Conservation (phyloP, 2,329 filamentous ascomycete species). For the Colletotrichum theobromicola region DNA sequence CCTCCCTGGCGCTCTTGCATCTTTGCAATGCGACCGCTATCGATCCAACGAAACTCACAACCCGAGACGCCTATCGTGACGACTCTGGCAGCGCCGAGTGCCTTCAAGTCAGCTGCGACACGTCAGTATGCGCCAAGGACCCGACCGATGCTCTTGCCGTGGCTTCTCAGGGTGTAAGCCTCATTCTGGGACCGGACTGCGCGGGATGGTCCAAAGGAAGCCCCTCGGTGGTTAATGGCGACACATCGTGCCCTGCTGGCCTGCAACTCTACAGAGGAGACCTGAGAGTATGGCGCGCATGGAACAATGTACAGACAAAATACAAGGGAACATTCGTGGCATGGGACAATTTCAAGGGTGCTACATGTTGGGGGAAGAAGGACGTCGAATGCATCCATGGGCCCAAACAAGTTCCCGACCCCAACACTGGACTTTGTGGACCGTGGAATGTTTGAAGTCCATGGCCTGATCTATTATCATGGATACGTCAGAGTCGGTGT, state of each 20-base stretch:
- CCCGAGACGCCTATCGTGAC: background rate
- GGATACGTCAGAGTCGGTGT: no score
- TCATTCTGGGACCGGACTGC: background rate
- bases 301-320: background rate
- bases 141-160: background rate
- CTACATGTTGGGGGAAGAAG: background rate
- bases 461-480: no score
- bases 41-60: background rate
- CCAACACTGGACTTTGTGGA: background rate
- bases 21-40: background rate
- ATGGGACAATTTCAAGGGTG: conserved; percentile 3
- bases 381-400: background rate
- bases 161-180: background rate
- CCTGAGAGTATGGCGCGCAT: background rate
- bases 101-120: background rate
- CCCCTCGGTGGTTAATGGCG: background rate
- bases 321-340: background rate
- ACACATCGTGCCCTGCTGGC: background rate
- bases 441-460: no score
- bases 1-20: background rate
- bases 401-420: background rate
- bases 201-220: background rate
- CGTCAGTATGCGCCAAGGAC: background rate
- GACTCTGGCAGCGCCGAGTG: background rate
- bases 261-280: background rate